Conservation (phyloP, 192 early-diverging fungal genomes). For the Entomortierella parvispora region DNA sequence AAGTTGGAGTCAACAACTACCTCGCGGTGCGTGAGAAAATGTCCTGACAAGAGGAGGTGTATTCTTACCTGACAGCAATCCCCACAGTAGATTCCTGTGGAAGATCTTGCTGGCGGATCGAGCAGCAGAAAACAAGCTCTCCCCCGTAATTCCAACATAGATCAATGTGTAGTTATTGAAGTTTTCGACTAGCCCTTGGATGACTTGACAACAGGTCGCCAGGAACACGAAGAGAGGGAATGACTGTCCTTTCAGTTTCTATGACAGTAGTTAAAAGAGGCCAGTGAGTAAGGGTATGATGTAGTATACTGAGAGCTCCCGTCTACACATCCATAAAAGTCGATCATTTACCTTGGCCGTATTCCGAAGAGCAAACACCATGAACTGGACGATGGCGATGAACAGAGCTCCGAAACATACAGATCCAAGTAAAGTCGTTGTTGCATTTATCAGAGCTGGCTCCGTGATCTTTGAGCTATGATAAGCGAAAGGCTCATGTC, state of each 20-base stretch:
- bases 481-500: constrained; percentile 50
- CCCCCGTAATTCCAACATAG: constrained; percentile 75
- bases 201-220: constrained; percentile 28
- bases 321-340: no score
- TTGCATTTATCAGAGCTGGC: constrained; percentile 57
- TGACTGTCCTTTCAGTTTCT: constrained; percentile 40
- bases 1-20: not conserved
- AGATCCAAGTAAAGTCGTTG: constrained; percentile 72
- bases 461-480: constrained; percentile 53
- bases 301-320: not conserved
- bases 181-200: constrained; percentile 58
- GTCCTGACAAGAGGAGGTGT: no score
- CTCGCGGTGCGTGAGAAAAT: not conserved
- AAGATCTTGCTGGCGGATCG: constrained; percentile 74
- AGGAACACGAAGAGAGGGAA: constrained; percentile 56
- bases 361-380: constrained; percentile 54
- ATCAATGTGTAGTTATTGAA: constrained; percentile 77
- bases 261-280: not conserved
- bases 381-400: constrained; percentile 64
- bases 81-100: constrained; percentile 77
- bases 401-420: constrained; percentile 72
- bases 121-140: constrained; percentile 67
- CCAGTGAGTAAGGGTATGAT: not conserved
- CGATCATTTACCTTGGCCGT: constrained; percentile 69
- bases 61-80: constrained; percentile 66